Base-by-base conservation (phyloP, 257 asterid species). In the Ilex asprella region DNA sequence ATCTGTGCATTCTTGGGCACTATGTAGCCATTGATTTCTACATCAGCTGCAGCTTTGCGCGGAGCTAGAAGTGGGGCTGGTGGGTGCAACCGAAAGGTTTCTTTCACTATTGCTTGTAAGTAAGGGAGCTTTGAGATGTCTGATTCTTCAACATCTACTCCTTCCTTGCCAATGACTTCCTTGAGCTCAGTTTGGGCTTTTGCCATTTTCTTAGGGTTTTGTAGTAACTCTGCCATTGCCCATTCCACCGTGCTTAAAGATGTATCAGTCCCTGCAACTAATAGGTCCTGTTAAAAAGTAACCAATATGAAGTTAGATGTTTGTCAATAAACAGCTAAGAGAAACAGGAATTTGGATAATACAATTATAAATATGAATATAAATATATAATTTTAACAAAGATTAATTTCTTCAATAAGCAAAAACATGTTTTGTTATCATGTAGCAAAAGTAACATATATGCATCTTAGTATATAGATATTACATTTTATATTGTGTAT, bases 21-120 rank as follows among this genome's bases (percentile, higher is more conserved):
- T 0, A 14, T 11, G 27, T 21, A 67, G 12, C 12, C 56, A 6
- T 58, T 30, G 44, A 75, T 31, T 69, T 63, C 62, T n/a, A 39
- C 43, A 7, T 70, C 70, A 2, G 21, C 10, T 11, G 55, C 62
- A 6, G 39, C 68, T 16, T 50, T 70, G 41, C 57, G 56, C 1
- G 72, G 74, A 0, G 56, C 16, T 4, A 75, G 7, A 39, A 70
- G 59, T 0, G 80, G 74, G 21, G 64, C 74, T 0, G 69, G 68
- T 7, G 76, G 74, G 9, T 75, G 76, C n/a, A 58, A 55, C 31
- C 80, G 41, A 21, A 75, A 70, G 31, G 76, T 63, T 49, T 75
- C 80, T 63, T 75, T 70, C 35, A 70, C 51, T 29, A 71, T 60
- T 0, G 71, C 67, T 55, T 71, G 69, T 35, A 75, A 51, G 51